Percentiles rank a stretch among this genome's conserved stretches.
These are phyloP conservation scores for Trichoderma asperelloides DNA, from an alignment of 495 filamentous ascomycete genomes.

Conservation along the genomic window DNA sequence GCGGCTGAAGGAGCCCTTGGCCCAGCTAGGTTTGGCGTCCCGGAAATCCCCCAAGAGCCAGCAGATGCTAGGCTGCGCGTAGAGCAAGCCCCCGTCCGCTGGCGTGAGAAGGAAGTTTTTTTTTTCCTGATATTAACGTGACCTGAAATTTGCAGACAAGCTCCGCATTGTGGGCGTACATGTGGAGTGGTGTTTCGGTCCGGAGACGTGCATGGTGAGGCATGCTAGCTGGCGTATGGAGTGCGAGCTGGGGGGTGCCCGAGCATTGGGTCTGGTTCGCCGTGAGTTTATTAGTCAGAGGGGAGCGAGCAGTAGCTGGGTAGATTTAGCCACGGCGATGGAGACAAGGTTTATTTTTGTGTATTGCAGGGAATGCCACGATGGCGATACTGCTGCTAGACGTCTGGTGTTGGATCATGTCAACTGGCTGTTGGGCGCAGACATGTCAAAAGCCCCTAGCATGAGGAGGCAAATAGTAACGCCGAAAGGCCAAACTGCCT, in stretches of 20 bases:
- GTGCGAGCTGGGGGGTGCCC: neutral
- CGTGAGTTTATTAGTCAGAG: neutral
- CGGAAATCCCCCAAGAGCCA: neutral
- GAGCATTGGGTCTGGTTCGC: neutral
- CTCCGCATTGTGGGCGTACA: neutral
- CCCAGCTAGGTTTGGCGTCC: neutral
- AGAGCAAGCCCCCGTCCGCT: neutral
- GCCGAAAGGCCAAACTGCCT: neutral
- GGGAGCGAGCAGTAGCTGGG: neutral
- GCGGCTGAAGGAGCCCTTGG: neutral
- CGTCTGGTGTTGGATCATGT: too few species aligned
- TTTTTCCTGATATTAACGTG: neutral
- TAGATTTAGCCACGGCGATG: too few species aligned
- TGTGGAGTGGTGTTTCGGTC: constrained; percentile 4
- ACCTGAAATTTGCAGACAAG: constrained; percentile 2
- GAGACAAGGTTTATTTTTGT: too few species aligned
- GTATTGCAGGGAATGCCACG: too few species aligned
- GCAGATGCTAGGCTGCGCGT: neutral
- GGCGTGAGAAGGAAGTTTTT: neutral
- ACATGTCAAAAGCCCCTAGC: neutral
- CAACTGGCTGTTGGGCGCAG: neutral
- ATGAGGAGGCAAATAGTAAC: neutral
- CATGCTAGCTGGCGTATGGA: neutral
- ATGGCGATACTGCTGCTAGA: too few species aligned
- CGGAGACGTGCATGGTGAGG: constrained; percentile 8